Evolutionary conservation across 768 basidiomycete species (phyloP), one percentile per base, ranked within the genome.

Genomic region (Agaricus bisporus): DNA sequence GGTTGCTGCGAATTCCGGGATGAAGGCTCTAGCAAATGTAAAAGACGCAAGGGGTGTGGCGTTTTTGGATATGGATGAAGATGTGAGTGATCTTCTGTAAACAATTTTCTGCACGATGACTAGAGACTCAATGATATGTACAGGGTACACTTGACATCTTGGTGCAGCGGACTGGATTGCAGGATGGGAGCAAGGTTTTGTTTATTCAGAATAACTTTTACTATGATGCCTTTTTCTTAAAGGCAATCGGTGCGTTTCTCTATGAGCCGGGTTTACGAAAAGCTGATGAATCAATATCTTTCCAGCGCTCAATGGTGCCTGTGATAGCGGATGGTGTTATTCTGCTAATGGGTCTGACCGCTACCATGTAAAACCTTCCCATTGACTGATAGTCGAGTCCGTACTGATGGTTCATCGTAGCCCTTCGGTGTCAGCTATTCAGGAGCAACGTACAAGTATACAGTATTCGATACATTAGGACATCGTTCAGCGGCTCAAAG

Each of bases 141-240:
- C 37, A 98, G 91, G 95, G 95, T 0, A 78, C 78, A 3, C 72
- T 98, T 32, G 97, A 99, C 68, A 81, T 99, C n/a, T 75, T 97
- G 67, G 77, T 98, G 0, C 94, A 95, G 63, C 73, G 97, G 39
- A 82, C 84, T 0, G 93, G 92, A 1, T 70, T 71, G 4, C 81
- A 83, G 48, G 79, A 79, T 2, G 61, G 67, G 41, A 86, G 86
- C 12, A 81, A 77, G 38, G 70, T 91, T 15, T 63, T 82, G 4
- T 95, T 99, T 63, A 73, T 99, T 45, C 93, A 95, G 70, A 99
- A 99, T 64, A 98, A 98, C 67, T 91, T 95, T 63, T 98, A 95
- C 63, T 94, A 94, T 64, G 97, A 99, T 59, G 95, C 97, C 0
- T 99, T 99, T 75, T 99, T 98, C 80, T 76, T 98, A 49, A 98